Conservation (phyloP, 176 grass and related monocot genomes). For the Aegilops longissima region DNA sequence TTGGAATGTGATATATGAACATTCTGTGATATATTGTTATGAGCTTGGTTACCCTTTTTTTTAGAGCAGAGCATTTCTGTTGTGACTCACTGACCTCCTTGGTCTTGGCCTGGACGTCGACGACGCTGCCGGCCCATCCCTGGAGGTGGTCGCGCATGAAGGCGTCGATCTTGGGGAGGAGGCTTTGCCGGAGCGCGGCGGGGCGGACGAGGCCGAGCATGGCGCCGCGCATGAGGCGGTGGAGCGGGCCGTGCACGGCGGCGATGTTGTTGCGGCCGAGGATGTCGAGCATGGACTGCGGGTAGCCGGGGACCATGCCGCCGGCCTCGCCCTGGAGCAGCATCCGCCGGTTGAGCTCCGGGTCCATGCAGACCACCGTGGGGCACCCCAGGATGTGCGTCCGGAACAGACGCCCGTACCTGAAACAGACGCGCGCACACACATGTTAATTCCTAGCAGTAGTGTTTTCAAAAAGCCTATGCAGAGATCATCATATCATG, state of each 20-base stretch:
- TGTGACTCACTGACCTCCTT: constrained; percentile 63
- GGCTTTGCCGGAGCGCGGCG: constrained; percentile 54
- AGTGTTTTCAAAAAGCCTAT: too few species aligned
- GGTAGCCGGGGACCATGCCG: constrained; percentile 86
- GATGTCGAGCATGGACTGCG: constrained; percentile 96
- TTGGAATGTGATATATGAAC: not conserved
- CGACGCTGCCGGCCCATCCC: constrained; percentile 49
- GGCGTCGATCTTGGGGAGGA: constrained; percentile 81
- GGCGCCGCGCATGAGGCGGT: constrained; percentile 77
- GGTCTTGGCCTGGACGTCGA: constrained; percentile 95
- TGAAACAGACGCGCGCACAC: not conserved
- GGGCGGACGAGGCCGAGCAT: constrained; percentile 76
- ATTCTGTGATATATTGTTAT: not conserved
- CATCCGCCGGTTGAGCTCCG: constrained; percentile 76
- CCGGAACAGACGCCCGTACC: constrained; percentile 88
- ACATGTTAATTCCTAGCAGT: too few species aligned
- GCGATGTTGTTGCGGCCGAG: constrained; percentile 87
- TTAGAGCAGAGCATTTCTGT: not conserved
- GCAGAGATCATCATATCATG: too few species aligned
- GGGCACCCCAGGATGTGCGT: constrained; percentile 97
- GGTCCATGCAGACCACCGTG: constrained; percentile 95
- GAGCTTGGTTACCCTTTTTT: not conserved
- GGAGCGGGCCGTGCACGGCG: constrained; percentile 76
- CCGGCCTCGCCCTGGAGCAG: constrained; percentile 57
- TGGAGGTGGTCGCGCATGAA: constrained; percentile 77